Conservation (phyloP, 306 rosid species). For the Prunus padus region DNA sequence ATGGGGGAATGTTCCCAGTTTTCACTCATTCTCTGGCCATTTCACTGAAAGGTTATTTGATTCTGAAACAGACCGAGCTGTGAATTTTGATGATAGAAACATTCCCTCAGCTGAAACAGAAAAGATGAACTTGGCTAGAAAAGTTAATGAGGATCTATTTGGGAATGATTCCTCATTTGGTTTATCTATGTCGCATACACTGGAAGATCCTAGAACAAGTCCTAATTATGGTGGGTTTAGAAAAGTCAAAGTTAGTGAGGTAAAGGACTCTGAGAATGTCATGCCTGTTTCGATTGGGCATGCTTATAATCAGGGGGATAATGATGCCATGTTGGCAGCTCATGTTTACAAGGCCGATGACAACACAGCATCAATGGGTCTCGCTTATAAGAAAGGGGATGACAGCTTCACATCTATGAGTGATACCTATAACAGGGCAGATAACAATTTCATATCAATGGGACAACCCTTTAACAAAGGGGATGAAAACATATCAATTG, state of each 20-base stretch:
- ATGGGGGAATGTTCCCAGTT: conserved; percentile 58
- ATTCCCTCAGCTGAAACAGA: conserved; percentile 29
- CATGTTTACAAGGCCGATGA: conserved; percentile 31
- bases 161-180: conserved; percentile 49
- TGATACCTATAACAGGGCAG: conserved; percentile 42
- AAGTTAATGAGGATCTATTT: conserved; percentile 45
- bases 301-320: conserved; percentile 42
- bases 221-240: conserved; percentile 57
- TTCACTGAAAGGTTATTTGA: conserved; percentile 47
- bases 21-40: conserved; percentile 55
- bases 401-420: conserved; percentile 34
- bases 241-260: conserved; percentile 67
- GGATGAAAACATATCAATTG: conserved; percentile 23
- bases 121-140: conserved; percentile 43
- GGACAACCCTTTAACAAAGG: conserved; percentile 46
- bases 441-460: conserved; percentile 46
- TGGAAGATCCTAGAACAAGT: conserved; percentile 50
- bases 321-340: conserved; percentile 23
- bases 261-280: conserved; percentile 64
- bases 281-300: conserved; percentile 37
- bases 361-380: conserved; percentile 40
- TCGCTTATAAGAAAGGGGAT: conserved; percentile 47
- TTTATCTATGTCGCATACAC: conserved; percentile 52
- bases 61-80: conserved; percentile 33
- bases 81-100: conserved; percentile 45